Conservation (phyloP, 495 filamentous ascomycete species). For the Aeminium ludgeri region DNA sequence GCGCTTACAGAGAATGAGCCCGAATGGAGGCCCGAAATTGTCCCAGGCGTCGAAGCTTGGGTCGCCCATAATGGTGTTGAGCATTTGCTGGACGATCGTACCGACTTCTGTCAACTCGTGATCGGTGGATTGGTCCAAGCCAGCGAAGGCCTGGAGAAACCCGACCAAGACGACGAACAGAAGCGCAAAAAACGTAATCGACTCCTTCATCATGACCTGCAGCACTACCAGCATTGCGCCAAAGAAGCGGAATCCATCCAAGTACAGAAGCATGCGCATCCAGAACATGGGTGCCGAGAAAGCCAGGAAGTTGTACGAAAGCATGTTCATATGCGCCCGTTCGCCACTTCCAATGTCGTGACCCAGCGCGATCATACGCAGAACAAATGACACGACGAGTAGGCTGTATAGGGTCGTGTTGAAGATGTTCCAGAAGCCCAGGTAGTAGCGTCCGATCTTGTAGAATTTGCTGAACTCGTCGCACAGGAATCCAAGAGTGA, state of each 20-base stretch:
- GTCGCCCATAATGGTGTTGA: slow-evolving; percentile 71
- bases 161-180: slow-evolving; percentile 70
- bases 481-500: slow-evolving; percentile 83
- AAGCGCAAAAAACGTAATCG: slow-evolving; percentile 93
- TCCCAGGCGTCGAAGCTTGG: slow-evolving; percentile 87
- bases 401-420: slow-evolving; percentile 68
- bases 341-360: slow-evolving; percentile 35
- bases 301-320: slow-evolving; percentile 84
- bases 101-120: slow-evolving; percentile 36
- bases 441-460: slow-evolving; percentile 76
- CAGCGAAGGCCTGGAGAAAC: slow-evolving; percentile 91
- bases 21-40: slow-evolving; percentile 59
- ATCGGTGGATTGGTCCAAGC: slow-evolving; percentile 60
- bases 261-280: slow-evolving; percentile 78
- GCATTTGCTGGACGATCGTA: slow-evolving; percentile 80
- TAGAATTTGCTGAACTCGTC: slow-evolving; percentile 78
- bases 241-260: slow-evolving; percentile 88
- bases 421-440: slow-evolving; percentile 93
- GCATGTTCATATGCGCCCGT: slow-evolving; percentile 47
- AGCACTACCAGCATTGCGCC: slow-evolving; percentile 94
- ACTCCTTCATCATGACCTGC: slow-evolving; percentile 99
- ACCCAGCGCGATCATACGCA: slow-evolving; percentile 59
- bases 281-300: slow-evolving; percentile 95
- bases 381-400: slow-evolving; percentile 55
- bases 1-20: slow-evolving; percentile 50